phyloP scores from a whole-genome alignment of 805 yeast genomes.

The Candida sakaeoensis region DNA sequence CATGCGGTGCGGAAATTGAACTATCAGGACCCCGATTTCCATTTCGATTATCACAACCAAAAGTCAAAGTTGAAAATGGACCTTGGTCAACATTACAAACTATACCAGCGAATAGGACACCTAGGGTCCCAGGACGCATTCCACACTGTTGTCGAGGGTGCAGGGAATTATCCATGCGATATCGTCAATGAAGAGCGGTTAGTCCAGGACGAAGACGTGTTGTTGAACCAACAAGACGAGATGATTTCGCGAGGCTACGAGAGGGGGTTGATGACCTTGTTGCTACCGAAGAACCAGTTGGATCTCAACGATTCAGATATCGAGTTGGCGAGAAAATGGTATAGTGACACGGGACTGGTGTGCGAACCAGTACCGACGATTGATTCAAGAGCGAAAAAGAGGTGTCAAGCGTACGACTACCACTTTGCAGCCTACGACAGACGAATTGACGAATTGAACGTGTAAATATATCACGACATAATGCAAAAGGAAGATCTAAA shows the following conservation, averaged over 20 bases:
- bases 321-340: conserved; percentile 6
- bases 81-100: neutral
- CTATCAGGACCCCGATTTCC: conserved; percentile 4
- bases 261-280: conserved; percentile 9
- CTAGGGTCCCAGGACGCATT: neutral
- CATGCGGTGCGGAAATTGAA: neutral
- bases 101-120: neutral
- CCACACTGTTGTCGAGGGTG: neutral
- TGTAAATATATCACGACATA: too few species aligned
- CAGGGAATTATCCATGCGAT: neutral
- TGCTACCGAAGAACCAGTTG: conserved; percentile 2
- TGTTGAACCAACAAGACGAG: conserved; percentile 8
- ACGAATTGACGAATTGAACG: too few species aligned
- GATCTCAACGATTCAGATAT: conserved; percentile 3
- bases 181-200: conserved; percentile 5
- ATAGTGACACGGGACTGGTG: conserved; percentile 5
- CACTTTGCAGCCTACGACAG: conserved; percentile 4
- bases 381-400: neutral
- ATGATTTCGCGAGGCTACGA: conserved; percentile 10
- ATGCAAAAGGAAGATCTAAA: too few species aligned
- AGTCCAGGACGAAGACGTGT: conserved; percentile 5
- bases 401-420: conserved; percentile 1
- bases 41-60: conserved; percentile 2
- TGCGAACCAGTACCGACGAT: conserved; percentile 5
- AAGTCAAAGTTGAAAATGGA: neutral